Evolutionary conservation across 306 rosid genomes (phyloP), one percentile per base, ranked within the genome.

Genomic region (Begonia fuchsioides): DNA sequence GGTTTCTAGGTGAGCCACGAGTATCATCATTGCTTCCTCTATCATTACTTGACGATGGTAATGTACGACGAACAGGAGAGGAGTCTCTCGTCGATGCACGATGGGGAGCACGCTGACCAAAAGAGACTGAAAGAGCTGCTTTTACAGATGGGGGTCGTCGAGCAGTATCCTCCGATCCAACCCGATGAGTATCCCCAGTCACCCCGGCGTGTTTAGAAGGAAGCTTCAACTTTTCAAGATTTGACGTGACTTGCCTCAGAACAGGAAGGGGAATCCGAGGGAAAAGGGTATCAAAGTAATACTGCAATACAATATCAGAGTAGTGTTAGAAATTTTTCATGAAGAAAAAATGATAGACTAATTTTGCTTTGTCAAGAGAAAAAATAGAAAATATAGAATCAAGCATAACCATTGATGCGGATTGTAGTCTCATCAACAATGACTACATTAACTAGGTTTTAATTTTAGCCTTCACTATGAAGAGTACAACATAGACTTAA

Each of bases 191-290:
- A 46, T 90, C 98, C 65, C 98, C 94, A 1, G 35, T 26, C 7
- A 26, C 35, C 35, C 98, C 98, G 11, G 71, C 72, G 58, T 74
- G 94, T 50, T 83, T 73, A 18, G 81, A 39, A 8, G 94, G 92
- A 50, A 85, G 98, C 68, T 85, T 90, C 79, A 90, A 40, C 70
- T 67, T 84, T 67, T 79, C 95, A 18, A 85, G 94, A 72, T 79
- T 54, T 50, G 82, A 51, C 38, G 68, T 74, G 59, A 90, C 77
- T 74, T 90, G 98, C 56, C 98, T 76, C 79, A 90, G 1, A 20
- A 90, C 98, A 63, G 98, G 95, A 68, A 90, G 95, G 14, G 98
- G 98, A 59, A 90, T 79, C 57, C 98, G 88, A 19, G 98, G 98
- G 66, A 90, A 85, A 48, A 90, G 95, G 17, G 98, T 90, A 72